Evolutionary conservation across 176 grass and related monocot genomes (phyloP).

Genomic region (Bolboschoenus planiculmis): DNA sequence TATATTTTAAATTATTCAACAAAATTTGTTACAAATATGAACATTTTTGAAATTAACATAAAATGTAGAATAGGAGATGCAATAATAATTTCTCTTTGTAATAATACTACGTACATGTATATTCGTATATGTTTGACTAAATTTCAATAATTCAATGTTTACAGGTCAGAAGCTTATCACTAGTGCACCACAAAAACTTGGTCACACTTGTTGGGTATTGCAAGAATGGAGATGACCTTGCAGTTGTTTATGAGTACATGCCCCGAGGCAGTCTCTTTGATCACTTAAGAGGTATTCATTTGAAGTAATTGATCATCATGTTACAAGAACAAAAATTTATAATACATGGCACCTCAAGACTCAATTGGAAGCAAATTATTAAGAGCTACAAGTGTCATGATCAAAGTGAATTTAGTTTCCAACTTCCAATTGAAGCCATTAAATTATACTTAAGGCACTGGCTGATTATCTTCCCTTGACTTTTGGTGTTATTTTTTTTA

Average conservation of each 20-base stretch:
- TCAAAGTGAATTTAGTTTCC: too few relatives aligned
- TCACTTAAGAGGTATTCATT: conserved; percentile 21
- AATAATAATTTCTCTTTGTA: too few relatives aligned
- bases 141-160: background rate
- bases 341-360: background rate
- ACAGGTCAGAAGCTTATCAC: conserved; percentile 5
- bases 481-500: background rate
- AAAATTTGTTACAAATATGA: too few relatives aligned
- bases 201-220: conserved; percentile 36
- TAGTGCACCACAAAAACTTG: conserved; percentile 40
- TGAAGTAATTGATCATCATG: background rate
- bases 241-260: conserved; percentile 39
- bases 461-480: background rate
- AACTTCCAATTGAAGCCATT: too few relatives aligned
- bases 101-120: too few relatives aligned
- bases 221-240: conserved; percentile 31
- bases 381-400: too few relatives aligned
- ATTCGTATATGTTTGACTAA: background rate
- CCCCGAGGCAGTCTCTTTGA: conserved; percentile 33
- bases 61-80: too few relatives aligned
- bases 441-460: too few relatives aligned
- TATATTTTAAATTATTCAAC: too few relatives aligned
- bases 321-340: background rate
- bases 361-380: background rate
- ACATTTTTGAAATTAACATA: too few relatives aligned